A percentile compares a stretch with the other conserved stretches of the same genome.
Conservation (phyloP, 1,139 yeast genomes). For the Hansenula lynferdii region DNA sequence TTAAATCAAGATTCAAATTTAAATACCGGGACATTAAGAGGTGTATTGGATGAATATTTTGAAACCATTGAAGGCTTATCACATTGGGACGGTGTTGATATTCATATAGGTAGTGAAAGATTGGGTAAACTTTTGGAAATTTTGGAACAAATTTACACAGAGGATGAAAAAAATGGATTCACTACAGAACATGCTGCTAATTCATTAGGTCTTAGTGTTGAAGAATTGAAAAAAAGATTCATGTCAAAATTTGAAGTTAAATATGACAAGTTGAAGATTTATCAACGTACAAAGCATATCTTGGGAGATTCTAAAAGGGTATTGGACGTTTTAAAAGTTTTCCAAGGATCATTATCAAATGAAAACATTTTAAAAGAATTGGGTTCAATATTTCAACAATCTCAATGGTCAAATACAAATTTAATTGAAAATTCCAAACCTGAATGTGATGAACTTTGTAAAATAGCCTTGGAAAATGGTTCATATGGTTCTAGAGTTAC, state of each 20-base stretch:
- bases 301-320: slow-evolving; percentile 62
- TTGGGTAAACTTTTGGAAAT: slow-evolving; percentile 36
- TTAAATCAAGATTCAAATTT: slow-evolving; percentile 52
- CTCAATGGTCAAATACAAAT: slow-evolving; percentile 48
- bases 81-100: slow-evolving; percentile 43
- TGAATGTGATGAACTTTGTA: slow-evolving; percentile 48
- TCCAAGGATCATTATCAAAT: slow-evolving; percentile 26
- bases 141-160: slow-evolving; percentile 34
- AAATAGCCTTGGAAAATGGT: slow-evolving; percentile 51
- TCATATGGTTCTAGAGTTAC: slow-evolving; percentile 66
- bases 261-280: slow-evolving; percentile 49
- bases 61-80: slow-evolving; percentile 28
- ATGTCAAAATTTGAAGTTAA: slow-evolving; percentile 53
- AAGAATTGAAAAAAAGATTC: slow-evolving; percentile 41
- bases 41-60: slow-evolving; percentile 52
- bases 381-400: slow-evolving; percentile 54
- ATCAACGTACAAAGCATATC: slow-evolving; percentile 60
- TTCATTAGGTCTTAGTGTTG: slow-evolving; percentile 36
- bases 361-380: slow-evolving; percentile 33
- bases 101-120: slow-evolving; percentile 39
- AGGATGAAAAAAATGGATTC: slow-evolving; percentile 40
- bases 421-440: slow-evolving; percentile 53
- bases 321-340: slow-evolving; percentile 41
- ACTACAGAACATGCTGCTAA: slow-evolving; percentile 45
- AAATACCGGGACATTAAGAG: slow-evolving; percentile 59